These are phyloP conservation scores for Chamaecrista fasciculata DNA, from an alignment of 306 rosid species.

Conservation along the genomic window DNA sequence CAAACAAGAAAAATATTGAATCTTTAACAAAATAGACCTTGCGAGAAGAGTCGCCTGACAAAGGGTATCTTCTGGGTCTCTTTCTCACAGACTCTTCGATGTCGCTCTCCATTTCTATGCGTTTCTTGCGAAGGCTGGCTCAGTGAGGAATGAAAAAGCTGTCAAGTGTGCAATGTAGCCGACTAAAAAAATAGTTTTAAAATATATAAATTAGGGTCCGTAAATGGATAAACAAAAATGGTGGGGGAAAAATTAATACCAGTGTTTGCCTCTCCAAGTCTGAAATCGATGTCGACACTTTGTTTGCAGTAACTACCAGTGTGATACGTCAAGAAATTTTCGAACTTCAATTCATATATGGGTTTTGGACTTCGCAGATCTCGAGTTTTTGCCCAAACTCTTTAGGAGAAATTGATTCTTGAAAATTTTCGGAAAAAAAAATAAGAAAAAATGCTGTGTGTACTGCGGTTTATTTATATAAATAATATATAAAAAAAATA, in stretches of 20 bases:
- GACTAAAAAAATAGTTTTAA: not conserved
- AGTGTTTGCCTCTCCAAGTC: not conserved
- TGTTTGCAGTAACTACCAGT: not conserved
- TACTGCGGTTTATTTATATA: no score
- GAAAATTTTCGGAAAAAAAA: no score
- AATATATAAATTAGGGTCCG: not conserved
- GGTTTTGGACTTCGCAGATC: not conserved
- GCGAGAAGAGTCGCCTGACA: constrained; percentile 37
- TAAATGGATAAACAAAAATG: not conserved
- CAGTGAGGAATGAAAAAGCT: not conserved
- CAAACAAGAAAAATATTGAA: not conserved
- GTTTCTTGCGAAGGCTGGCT: not conserved
- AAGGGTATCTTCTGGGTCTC: constrained; percentile 28
- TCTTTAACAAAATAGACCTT: constrained; percentile 22
- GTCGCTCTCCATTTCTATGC: constrained; percentile 37
- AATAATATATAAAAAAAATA: no score
- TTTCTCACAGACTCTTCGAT: constrained; percentile 34
- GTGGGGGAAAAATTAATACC: not conserved
- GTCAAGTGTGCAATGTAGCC: not conserved
- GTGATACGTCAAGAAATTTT: not conserved
- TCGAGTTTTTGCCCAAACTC: no score
- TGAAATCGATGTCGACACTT: not conserved
- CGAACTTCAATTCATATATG: not conserved
- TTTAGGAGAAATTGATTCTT: no score
- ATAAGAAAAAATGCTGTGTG: no score